Evolutionary conservation across 2,329 filamentous ascomycete genomes (phyloP), one percentile per base, ranked within the genome.

Genomic region (Trichophyton benhamiae): DNA sequence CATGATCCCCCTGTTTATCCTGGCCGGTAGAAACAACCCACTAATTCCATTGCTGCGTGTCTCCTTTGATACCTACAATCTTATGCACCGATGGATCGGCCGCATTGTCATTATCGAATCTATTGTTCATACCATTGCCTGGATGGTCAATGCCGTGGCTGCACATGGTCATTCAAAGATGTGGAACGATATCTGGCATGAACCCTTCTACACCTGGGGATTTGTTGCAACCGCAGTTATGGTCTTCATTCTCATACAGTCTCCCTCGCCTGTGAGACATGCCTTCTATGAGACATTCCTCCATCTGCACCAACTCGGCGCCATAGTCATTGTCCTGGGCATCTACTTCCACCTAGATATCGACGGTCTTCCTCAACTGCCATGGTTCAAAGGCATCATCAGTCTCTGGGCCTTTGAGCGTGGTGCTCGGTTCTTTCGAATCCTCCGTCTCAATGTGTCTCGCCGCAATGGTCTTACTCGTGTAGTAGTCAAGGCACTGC

Each of bases 61-160:
- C 72, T 92, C 89, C 73, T 99, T 96, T 76, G 94, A 97, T 74
- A 95, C 91, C 0, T 97, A 95, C 80, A 97, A 97, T 72, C 84
- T 94, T 7, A 78, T 94, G 58, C 89, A 95, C 73, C 83, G 89
- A 65, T 95, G 89, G 88, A 82, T 89, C 64, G 89, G 88, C 30
- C 83, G 89, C 27, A 83, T 91, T 49, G 83, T 89, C 27, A 82
- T 88, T n/a, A 60, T 87, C 2, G 87, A 94, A 72, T 76, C 82
- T 15, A 68, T 90, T 58, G 78, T 87, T 7, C 90, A 95, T 74
- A 88, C 87, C 7, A 67, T 81, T 25, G 84, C 86, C 41, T 99
- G 92, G 91, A 78, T 84, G 20, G 82, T 88, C 68, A 94, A 95
- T 65, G 86, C 86, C 62, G 75, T 85, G 20, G 79, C 82, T 8